Base-by-base conservation (phyloP, 176 grass and related monocot species). In the Panicum miliaceum region DNA sequence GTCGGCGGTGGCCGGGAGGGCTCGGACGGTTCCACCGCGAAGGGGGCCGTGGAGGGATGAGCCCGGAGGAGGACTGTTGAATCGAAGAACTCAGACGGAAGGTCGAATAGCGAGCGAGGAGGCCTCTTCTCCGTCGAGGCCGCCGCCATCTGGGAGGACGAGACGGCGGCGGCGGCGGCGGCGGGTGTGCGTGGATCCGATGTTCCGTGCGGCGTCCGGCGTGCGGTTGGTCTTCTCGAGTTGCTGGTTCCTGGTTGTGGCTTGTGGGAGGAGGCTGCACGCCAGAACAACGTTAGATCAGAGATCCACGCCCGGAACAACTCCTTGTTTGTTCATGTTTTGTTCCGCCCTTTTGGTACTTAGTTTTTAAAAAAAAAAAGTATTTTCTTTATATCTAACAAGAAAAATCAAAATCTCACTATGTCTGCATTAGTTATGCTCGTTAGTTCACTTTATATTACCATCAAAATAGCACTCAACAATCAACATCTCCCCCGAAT, bases 71-170 rank as follows among this genome's bases (percentile, higher is more conserved):
- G 85, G 12, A 62, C 23, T 18, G 38, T 82, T 12, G 87, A 91
- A 40, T 95, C 79, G 85, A 94, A 98, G 85, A 93, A 95, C n/a
- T 88, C 82, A 5, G 90, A 45, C 5, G 91, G 35, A 22, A 98
- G 82, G 56, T 98, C 89, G 80, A 93, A 98, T 32, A 98, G 87
- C n/a, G 96, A 93, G 23, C 87, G 87, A 34, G 92, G 79, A 23
- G 87, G 80, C 53, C 85, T 98, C 42, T 81, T 89, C 80, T 95
- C 91, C 23, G 78, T 68, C 86, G 80, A 43, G 29, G 42, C 0
- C 64, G 85, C 86, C 87, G 92, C 92, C 92, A 94, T 97, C 72
- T 81, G 37, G 42, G 68, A 47, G 68, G 62, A 25, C 46, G 68
- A 46, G 45, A 62, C 18, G 12, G 71, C 9, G 32, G 40, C 45